Conservation (phyloP, 1,284 basidiomycete genomes). For the Phaffia rhodozyma region DNA sequence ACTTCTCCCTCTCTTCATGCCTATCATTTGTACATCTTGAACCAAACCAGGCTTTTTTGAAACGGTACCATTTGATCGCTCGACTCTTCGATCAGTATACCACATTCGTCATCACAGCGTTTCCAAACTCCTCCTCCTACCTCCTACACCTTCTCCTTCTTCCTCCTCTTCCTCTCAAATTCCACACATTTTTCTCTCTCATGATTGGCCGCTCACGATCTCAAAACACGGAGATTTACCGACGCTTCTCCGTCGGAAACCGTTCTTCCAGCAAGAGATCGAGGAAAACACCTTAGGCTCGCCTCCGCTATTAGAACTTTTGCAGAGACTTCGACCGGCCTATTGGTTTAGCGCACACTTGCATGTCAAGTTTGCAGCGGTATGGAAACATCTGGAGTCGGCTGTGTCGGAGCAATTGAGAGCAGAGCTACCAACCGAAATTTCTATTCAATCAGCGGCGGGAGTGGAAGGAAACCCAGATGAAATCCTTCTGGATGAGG, state of each 20-base stretch:
- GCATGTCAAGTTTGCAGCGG: conserved; percentile 68
- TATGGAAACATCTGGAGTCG: conserved; percentile 43
- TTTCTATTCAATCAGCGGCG: conserved; percentile 7
- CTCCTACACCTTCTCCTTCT: conserved; percentile 6
- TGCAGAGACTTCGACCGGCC: conserved; percentile 61
- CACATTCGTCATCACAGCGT: conserved; percentile 83
- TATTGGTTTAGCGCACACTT: conserved; percentile 96
- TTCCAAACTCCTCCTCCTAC: conserved; percentile 42
- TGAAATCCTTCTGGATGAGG: conserved; percentile 51
- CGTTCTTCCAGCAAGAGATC: conserved; percentile 68
- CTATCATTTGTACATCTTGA: background rate
- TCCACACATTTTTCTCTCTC: conserved; percentile 67
- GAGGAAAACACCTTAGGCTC: conserved; percentile 65
- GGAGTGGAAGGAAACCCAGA: conserved; percentile 44
- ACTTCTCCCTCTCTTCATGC: background rate
- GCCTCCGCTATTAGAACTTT: conserved; percentile 69
- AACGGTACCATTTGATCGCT: conserved; percentile 46
- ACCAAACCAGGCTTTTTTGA: conserved; percentile 43
- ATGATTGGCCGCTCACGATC: conserved; percentile 91
- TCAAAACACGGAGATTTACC: conserved; percentile 64
- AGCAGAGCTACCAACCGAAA: conserved; percentile 8
- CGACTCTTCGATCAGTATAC: conserved; percentile 71
- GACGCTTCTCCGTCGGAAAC: conserved; percentile 60
- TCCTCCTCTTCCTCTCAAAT: conserved; percentile 11
- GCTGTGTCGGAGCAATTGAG: conserved; percentile 7